A percentile compares a stretch with the other conserved stretches of the same genome.
Conservation (phyloP, 2,329 filamentous ascomycete species). For the Neoarthrinium moseri region DNA sequence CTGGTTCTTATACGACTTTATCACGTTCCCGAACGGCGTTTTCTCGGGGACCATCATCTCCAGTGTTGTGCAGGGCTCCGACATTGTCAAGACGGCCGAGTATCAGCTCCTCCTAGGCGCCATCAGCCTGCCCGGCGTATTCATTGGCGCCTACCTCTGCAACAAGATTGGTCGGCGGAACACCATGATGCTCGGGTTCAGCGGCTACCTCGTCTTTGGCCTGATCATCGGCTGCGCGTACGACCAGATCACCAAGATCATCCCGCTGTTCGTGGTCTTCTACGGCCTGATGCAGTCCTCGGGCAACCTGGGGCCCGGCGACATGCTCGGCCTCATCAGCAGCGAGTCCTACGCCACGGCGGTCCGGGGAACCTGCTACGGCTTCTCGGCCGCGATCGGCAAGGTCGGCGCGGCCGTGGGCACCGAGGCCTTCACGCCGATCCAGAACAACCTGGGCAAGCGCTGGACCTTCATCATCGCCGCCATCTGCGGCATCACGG, state of each 20-base stretch:
- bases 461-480: conserved; percentile 52
- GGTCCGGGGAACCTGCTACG: conserved; percentile 49
- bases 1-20: conserved; percentile 46
- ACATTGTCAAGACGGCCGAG: conserved; percentile 41
- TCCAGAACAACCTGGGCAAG: conserved; percentile 42
- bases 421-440: conserved; percentile 48
- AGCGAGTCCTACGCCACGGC: conserved; percentile 51
- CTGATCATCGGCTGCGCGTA: conserved; percentile 50
- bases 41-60: conserved; percentile 37
- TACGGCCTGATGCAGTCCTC: conserved; percentile 50
- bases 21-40: conserved; percentile 16
- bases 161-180: conserved; percentile 47
- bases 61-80: conserved; percentile 33
- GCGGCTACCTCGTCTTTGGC: conserved; percentile 48
- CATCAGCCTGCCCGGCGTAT: conserved; percentile 46
- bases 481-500: conserved; percentile 46
- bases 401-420: conserved; percentile 51
- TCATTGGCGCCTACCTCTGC: conserved; percentile 47
- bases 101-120: conserved; percentile 46
- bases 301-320: conserved; percentile 49
- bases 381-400: conserved; percentile 47
- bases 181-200: conserved; percentile 50
- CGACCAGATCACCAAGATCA: conserved; percentile 43
- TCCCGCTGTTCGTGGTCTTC: conserved; percentile 47
- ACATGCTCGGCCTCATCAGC: conserved; percentile 48